phyloP scores from a whole-genome alignment of 2,329 filamentous ascomycete species.

The Fusarium tupiense region DNA sequence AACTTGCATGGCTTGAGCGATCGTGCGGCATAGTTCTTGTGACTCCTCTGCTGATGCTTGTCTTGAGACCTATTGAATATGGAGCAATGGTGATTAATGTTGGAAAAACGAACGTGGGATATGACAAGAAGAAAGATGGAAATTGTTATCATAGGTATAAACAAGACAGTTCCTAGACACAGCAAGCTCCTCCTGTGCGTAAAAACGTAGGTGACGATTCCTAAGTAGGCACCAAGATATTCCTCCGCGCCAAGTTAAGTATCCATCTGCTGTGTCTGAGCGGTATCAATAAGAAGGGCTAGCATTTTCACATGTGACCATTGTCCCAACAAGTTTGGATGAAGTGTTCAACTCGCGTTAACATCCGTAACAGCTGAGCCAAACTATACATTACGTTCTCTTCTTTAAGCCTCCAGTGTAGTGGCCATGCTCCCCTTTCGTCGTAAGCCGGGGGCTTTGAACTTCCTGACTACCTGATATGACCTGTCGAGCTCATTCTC shows the following conservation, averaged over 20 bases:
- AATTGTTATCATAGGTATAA: neutral
- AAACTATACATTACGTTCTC: conserved; percentile 23
- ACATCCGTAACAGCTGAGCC: conserved; percentile 12
- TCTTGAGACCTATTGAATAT: neutral
- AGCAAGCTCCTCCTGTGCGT: neutral
- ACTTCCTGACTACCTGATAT: conserved; percentile 79
- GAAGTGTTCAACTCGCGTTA: conserved; percentile 17
- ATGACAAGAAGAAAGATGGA: neutral
- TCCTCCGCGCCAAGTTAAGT: neutral
- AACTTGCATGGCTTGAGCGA: neutral
- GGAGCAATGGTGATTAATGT: neutral
- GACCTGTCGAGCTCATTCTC: conserved; percentile 89
- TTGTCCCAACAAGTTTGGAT: neutral
- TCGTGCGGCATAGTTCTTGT: neutral
- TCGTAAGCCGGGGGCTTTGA: conserved; percentile 62
- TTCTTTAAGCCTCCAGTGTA: conserved; percentile 37
- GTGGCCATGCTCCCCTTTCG: conserved; percentile 56
- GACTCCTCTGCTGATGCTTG: neutral
- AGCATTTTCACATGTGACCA: conserved; percentile 2
- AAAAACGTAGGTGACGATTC: neutral
- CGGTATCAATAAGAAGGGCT: neutral
- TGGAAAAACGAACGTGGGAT: neutral
- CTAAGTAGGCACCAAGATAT: neutral
- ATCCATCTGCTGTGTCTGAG: neutral
- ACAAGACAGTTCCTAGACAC: neutral